Evolutionary conservation across 148 eudicot genomes (phyloP), one percentile per base, ranked within the genome.

Genomic region (Rhododendron kiyosumense): DNA sequence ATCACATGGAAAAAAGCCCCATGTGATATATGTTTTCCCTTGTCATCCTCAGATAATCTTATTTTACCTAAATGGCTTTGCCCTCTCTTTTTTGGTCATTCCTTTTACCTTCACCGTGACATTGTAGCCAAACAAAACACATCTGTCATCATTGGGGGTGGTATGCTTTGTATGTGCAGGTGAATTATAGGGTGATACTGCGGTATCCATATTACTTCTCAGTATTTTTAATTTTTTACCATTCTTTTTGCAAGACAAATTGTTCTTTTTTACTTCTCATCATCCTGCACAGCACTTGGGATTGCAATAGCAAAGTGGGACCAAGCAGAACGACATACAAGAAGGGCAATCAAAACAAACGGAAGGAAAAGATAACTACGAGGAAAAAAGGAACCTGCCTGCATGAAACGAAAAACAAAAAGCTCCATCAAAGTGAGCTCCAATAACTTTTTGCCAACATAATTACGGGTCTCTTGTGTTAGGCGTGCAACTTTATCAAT

Each of bases 381-480:
- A 34, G 77, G 24, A 73, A 49, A 76, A 63, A 41, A 69, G 30
- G 78, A 73, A 77, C 87, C 22, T 92, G 87, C 99, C 99, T 96
- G 99, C 99, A 97, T 97, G 91, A 97, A 97, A 78, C 92, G 94
- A 86, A 97, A 95, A 81, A 93, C 91, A 91, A 97, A 97, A 78
- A 97, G 88, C 92, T 97, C 98, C 98, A 79, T 94, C 89, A 97
- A 87, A 87, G 99, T 94, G 77, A 97, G 95, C 93, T 94, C 94
- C 85, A 97, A 87, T 87, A 97, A 90, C 89, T 92, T 95, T 89
- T 88, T 89, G 49, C 98, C 99, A 43, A 95, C 99, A 87, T 93
- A 89, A 87, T 94, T 93, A 84, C 99, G 99, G 86, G 96, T 95
- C 87, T 91, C 93, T 91, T 95, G 98, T 87, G 90, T 92, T 79